phyloP scores from a whole-genome alignment of 768 basidiomycete genomes.

The Termitomyces titanicus region DNA sequence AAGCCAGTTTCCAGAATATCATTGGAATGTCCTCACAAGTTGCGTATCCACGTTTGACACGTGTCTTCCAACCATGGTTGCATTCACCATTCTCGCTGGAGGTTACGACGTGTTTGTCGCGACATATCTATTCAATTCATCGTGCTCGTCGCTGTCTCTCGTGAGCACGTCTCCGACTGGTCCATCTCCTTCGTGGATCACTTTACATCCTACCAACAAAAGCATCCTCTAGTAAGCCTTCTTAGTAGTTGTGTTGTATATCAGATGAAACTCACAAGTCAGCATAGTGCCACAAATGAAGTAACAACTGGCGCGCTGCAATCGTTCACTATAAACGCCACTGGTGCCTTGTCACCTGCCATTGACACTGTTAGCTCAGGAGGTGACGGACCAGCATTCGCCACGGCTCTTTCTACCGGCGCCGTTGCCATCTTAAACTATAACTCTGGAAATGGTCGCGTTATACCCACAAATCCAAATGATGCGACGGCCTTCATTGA shows the following conservation, averaged over 20 bases:
- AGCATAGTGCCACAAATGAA: conserved; percentile 58
- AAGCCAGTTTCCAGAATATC: neutral
- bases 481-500: conserved; percentile 31
- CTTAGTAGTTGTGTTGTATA: neutral
- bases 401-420: conserved; percentile 47
- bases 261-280: neutral
- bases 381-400: conserved; percentile 51
- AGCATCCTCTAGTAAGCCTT: conserved; percentile 63
- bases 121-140: conserved; percentile 58
- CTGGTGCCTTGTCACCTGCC: conserved; percentile 42
- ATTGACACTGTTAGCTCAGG: conserved; percentile 45
- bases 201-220: conserved; percentile 49
- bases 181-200: conserved; percentile 58
- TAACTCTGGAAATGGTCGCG: conserved; percentile 46
- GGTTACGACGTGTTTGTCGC: conserved; percentile 61
- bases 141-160: conserved; percentile 43
- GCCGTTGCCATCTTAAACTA: conserved; percentile 63
- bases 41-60: neutral
- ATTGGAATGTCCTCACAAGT: neutral
- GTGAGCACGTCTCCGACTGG: conserved; percentile 47
- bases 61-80: conserved; percentile 45
- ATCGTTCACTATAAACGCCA: conserved; percentile 45
- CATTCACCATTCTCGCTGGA: conserved; percentile 66
- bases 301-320: conserved; percentile 45
- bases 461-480: conserved; percentile 41